Evolutionary conservation across 1,139 yeast genomes (phyloP).

Genomic region (Saccharomyces hybrid): DNA sequence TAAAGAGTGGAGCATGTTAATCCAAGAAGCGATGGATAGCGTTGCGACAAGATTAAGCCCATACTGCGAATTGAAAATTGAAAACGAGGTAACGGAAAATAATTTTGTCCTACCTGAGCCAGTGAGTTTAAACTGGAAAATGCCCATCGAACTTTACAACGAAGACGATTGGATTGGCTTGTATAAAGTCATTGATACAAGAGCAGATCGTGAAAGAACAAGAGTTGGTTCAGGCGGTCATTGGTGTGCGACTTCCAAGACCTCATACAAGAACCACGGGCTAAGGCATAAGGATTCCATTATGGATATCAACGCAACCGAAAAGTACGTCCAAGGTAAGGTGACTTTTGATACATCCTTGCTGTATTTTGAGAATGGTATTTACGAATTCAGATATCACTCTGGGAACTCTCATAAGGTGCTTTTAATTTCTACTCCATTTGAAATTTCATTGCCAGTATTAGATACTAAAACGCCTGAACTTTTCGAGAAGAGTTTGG

Average conservation of each 20-base stretch:
- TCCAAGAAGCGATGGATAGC: slow-evolving; percentile 19
- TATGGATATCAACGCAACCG: slow-evolving; percentile 25
- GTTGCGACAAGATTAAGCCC: slow-evolving; percentile 22
- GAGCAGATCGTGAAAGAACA: slow-evolving; percentile 53
- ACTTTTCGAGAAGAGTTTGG: slow-evolving; percentile 15
- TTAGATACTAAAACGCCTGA: slow-evolving; percentile 36
- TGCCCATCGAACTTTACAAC: slow-evolving; percentile 40
- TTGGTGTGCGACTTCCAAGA: slow-evolving; percentile 51
- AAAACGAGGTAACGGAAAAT: slow-evolving; percentile 23
- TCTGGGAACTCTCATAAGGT: slow-evolving; percentile 66
- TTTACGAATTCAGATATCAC: slow-evolving; percentile 73
- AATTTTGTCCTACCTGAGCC: slow-evolving; percentile 34
- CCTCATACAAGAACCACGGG: slow-evolving; percentile 20
- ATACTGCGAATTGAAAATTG: slow-evolving; percentile 34
- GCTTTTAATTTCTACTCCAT: slow-evolving; percentile 59
- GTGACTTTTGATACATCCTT: slow-evolving; percentile 45
- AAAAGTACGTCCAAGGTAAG: slow-evolving; percentile 39
- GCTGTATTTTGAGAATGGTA: slow-evolving; percentile 63
- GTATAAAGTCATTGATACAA: slow-evolving; percentile 58
- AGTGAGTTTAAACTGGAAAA: slow-evolving; percentile 48
- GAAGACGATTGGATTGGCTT: slow-evolving; percentile 72
- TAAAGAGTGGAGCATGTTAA: slow-evolving; percentile 20
- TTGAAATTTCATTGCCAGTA: slow-evolving; percentile 47
- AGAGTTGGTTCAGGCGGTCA: slow-evolving; percentile 59
- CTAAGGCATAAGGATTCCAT: slow-evolving; percentile 15